These are phyloP conservation scores for Paulownia fortunei DNA, from an alignment of 257 asterid genomes.

Conservation along the genomic window DNA sequence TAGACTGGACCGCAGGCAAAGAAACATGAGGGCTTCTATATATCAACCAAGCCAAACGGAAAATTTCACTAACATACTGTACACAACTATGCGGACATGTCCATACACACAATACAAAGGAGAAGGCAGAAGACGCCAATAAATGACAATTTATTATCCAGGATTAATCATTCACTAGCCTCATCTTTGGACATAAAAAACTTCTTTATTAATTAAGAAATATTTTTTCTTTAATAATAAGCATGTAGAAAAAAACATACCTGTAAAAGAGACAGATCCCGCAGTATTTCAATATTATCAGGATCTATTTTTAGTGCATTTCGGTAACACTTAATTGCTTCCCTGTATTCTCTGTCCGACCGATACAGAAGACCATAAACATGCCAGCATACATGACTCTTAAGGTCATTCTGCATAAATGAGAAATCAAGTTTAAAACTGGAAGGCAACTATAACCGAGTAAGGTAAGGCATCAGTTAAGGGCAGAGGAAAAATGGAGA, in stretches of 20 bases:
- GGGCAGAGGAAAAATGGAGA: constrained; percentile 17
- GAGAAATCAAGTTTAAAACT: constrained; percentile 34
- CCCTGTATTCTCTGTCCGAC: constrained; percentile 98
- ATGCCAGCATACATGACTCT: constrained; percentile 99
- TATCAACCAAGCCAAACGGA: neutral
- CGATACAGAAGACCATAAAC: constrained; percentile 97
- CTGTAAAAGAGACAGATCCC: constrained; percentile 98
- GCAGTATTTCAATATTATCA: constrained; percentile 94
- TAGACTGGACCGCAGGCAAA: neutral
- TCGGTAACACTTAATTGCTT: constrained; percentile 97
- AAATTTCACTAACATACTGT: neutral
- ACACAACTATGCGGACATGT: neutral
- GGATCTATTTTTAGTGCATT: constrained; percentile 97
- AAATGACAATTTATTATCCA: constrained; percentile 8
- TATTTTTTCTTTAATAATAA: neutral
- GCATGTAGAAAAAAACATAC: constrained; percentile 42
- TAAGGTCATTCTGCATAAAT: constrained; percentile 93
- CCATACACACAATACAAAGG: neutral
- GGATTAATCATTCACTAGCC: neutral
- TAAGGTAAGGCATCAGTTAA: constrained; percentile 28
- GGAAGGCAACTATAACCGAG: neutral
- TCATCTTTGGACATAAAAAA: neutral
- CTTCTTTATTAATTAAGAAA: neutral
- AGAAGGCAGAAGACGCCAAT: neutral
- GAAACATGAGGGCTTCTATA: neutral